phyloP scores from a whole-genome alignment of 176 grass and related monocot species.

The Themeda triandra region DNA sequence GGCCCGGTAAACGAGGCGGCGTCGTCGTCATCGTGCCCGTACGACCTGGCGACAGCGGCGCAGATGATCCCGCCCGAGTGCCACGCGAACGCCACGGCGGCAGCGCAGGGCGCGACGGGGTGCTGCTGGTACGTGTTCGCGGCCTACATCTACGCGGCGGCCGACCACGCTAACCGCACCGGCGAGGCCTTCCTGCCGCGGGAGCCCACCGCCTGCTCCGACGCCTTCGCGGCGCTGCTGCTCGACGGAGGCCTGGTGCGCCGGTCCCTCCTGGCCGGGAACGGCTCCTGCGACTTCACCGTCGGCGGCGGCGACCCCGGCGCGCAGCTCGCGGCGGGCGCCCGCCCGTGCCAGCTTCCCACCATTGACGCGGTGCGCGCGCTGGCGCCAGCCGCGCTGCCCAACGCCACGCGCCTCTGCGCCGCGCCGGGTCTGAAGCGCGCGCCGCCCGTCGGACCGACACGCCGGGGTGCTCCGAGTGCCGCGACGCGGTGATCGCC shows the following conservation, averaged over 20 bases:
- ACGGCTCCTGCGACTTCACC: constrained; percentile 40
- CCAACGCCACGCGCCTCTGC: constrained; percentile 50
- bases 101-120: constrained; percentile 18
- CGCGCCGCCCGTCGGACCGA: neutral
- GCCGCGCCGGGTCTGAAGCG: neutral
- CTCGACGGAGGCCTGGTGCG: constrained; percentile 36
- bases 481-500: constrained; percentile 47
- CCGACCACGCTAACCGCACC: constrained; percentile 41
- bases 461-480: constrained; percentile 30
- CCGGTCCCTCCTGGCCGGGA: constrained; percentile 30
- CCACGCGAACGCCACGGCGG: constrained; percentile 47
- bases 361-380: constrained; percentile 22
- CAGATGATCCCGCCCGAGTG: constrained; percentile 50
- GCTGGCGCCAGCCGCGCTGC: constrained; percentile 25
- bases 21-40: constrained; percentile 28
- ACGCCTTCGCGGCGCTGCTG: constrained; percentile 31
- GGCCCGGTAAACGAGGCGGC: neutral
- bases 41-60: constrained; percentile 44
- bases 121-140: constrained; percentile 77
- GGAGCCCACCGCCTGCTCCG: constrained; percentile 29
- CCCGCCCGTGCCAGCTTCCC: constrained; percentile 35
- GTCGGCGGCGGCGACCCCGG: neutral
- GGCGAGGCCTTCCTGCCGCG: constrained; percentile 51
- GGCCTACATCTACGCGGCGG: constrained; percentile 49
- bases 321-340: constrained; percentile 23